Base-by-base conservation (phyloP, 768 basidiomycete genomes). In the Boletus sp. region DNA sequence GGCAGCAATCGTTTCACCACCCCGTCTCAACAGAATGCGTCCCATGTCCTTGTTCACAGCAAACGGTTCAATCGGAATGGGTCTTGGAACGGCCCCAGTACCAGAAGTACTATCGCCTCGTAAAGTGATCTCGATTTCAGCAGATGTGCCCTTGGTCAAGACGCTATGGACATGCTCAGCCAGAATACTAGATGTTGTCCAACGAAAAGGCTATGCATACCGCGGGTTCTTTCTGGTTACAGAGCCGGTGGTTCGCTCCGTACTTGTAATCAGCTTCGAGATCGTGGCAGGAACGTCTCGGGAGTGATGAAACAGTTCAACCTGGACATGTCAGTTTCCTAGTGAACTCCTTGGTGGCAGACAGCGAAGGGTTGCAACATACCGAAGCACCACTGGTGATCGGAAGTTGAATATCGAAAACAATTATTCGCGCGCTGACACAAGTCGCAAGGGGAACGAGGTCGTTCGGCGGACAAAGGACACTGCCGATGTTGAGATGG, bases 261-360 rank as follows among this genome's bases (percentile, higher is more conserved):
- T 70, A 1, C 82, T 85, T 1, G 87, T 79, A n/a, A 90, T 69
- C 29, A 98, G 77, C 61, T 87, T 92, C 5, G 84, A 82, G 49
- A 97, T 81, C 11, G 87, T 90, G 1, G 93, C 96, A 9, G 97
- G 93, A 3, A 96, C 83, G 67, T 98, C 93, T 40, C 83, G 81
- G 1, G 93, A 95, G 65, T 99, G 95, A 65, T 97, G 92, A 73
- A 93, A 98, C 11, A 99, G 74, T 68, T 99, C 97, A 42, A 98
- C 80, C 92, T 91, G 25, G 41, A 2, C 6, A 10, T 34, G 23
- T 40, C 23, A 5, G 54, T 34, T 25, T 21, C 21, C 27, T 13
- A 25, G 42, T 53, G 40, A 59, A 44, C 25, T 8, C 29, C 9
- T 3, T 25, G 27, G 1, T 15, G 17, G 17, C 32, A 23, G 25